These are phyloP conservation scores for Arabidopsis arenosa DNA, from an alignment of 345 rosid species.

Conservation along the genomic window DNA sequence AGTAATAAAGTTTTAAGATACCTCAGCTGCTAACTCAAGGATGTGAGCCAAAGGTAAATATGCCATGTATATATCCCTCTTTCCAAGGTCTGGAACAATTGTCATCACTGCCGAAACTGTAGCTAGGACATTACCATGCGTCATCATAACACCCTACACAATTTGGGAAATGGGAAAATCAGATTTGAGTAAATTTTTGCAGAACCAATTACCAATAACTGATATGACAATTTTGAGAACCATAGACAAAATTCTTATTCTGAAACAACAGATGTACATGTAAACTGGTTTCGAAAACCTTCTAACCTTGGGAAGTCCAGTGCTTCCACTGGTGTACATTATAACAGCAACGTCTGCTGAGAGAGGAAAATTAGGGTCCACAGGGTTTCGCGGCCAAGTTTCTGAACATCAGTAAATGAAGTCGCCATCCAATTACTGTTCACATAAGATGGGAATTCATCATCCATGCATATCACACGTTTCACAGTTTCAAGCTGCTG, in stretches of 20 bases:
- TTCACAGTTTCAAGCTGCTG: slow-evolving; percentile 94
- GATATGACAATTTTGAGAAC: background rate
- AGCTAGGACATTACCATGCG: slow-evolving; percentile 93
- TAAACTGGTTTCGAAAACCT: slow-evolving; percentile 14
- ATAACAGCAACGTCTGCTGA: slow-evolving; percentile 89
- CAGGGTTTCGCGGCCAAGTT: slow-evolving; percentile 73
- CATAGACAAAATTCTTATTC: background rate
- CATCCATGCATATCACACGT: slow-evolving; percentile 83
- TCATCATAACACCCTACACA: slow-evolving; percentile 98
- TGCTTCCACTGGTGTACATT: slow-evolving; percentile 99
- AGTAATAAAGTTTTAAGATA: slow-evolving; percentile 36
- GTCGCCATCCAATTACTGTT: slow-evolving; percentile 62
- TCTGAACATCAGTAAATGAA: slow-evolving; percentile 71
- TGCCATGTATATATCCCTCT: slow-evolving; percentile 84
- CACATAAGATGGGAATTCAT: slow-evolving; percentile 69
- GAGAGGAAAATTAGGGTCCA: slow-evolving; percentile 72
- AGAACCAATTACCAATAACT: background rate
- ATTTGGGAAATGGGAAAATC: slow-evolving; percentile 17
- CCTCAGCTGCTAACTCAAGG: slow-evolving; percentile 98
- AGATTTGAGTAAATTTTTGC: background rate
- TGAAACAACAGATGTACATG: slow-evolving; percentile 1
- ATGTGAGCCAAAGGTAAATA: slow-evolving; percentile 95
- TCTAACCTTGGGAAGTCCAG: slow-evolving; percentile 95
- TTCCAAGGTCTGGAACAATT: slow-evolving; percentile 84
- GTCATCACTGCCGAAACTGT: slow-evolving; percentile 93